These are phyloP conservation scores for Colletotrichum sublineola DNA, from an alignment of 2,329 filamentous ascomycete genomes.

Conservation along the genomic window DNA sequence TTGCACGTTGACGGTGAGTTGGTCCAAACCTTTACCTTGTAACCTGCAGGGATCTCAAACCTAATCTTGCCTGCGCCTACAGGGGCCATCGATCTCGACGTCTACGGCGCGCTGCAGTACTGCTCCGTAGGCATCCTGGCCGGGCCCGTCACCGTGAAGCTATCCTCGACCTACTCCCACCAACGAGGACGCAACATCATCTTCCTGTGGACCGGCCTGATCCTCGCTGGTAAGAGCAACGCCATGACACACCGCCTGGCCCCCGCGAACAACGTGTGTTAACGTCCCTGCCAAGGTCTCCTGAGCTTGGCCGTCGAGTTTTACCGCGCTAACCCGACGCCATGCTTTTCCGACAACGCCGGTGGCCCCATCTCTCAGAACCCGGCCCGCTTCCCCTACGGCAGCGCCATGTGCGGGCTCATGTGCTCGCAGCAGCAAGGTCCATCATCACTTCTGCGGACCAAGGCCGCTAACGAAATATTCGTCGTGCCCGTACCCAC, in stretches of 20 bases:
- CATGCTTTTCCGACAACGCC: conserved; percentile 57
- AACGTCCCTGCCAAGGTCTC: conserved; percentile 58
- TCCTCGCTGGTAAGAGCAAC: conserved; percentile 67
- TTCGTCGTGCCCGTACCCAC: conserved; percentile 72
- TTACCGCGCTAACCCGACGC: conserved; percentile 62
- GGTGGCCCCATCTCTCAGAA: conserved; percentile 54
- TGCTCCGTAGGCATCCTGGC: conserved; percentile 76
- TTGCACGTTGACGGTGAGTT: conserved; percentile 68
- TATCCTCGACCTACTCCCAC: conserved; percentile 75
- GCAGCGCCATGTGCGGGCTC: conserved; percentile 59
- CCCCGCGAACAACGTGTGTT: not conserved
- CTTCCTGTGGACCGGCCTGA: conserved; percentile 73
- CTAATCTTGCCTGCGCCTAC: conserved; percentile 10
- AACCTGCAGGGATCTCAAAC: not conserved
- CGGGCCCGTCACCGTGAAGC: conserved; percentile 71
- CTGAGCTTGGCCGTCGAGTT: conserved; percentile 75
- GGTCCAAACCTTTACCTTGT: conserved; percentile 45
- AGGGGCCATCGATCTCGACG: conserved; percentile 77
- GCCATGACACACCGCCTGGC: not conserved
- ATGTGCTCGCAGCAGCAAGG: conserved; percentile 59
- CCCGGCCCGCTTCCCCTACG: conserved; percentile 59
- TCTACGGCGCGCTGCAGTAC: conserved; percentile 76
- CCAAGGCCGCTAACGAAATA: conserved; percentile 69
- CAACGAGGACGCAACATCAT: conserved; percentile 74
- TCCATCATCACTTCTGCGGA: conserved; percentile 68